Base-by-base conservation (phyloP, 192 early-diverging fungal genomes). In the Geranomyces michiganensis region DNA sequence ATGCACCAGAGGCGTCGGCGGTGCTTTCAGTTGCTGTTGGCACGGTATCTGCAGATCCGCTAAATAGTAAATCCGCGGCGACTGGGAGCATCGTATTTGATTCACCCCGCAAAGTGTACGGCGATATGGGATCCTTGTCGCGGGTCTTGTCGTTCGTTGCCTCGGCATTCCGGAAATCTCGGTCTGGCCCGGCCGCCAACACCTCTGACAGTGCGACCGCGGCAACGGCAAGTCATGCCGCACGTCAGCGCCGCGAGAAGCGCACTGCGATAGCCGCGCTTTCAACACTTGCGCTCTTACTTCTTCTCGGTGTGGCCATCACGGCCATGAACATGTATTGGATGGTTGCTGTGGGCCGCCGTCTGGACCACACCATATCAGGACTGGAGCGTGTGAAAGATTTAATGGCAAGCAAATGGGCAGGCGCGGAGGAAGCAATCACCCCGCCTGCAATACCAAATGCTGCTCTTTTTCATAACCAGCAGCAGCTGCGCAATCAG, bases 321-420 rank as follows among this genome's bases (percentile, higher is more conserved):
- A 46, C 68, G 21, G 58, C 32, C 14, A 12, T 70, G 36, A 70
- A 70, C 58, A 41, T 70, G n/a, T 70, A 62, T 33, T 70, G 68
- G 68, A 48, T 70, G 5, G 26, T 70, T 12, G 56, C 29, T 24
- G 31, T 70, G 10, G 56, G 68, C 17, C 45, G 59, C 12, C 31
- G 58, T 8, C 47, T 70, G 56, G 68, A 70, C 41, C 22, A 55
- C 14, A 62, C 68, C 1, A 32, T 46, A 13, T n/a, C 36, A 27
- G 44, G 58, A 30, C 22, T 70, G 7, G 68, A 59, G 45, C 56
- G 32, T 26, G 67, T 68, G 26, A 30, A 7, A 17, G 55, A 26
- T 32, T 12, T 53, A 29, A 17, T 53, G 36, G 36, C 36, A 41
- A 56, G 24, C 55, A 24, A 56, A 27, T 10, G 55, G 29, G 9